Base-by-base conservation (phyloP, 2,329 filamentous ascomycete species). In the Verticillium alfalfae region DNA sequence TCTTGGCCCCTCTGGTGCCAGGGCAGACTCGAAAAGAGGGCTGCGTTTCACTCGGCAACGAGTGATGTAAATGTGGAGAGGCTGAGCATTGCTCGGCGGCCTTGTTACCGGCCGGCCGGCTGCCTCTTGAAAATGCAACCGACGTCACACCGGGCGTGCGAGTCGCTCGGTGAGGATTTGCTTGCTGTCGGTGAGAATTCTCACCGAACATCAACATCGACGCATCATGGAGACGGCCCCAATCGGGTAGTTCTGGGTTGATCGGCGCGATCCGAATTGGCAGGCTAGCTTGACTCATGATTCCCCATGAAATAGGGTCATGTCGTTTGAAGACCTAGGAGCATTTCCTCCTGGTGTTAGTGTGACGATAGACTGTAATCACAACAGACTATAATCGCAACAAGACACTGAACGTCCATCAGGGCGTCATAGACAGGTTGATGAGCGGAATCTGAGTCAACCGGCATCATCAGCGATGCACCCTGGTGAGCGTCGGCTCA, bases 381-480 rank as follows among this genome's bases (percentile, higher is more conserved):
- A 26, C 26, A 26, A 26, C 5, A 26, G 26, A 26, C 26, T 2
- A 26, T 26, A 26, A 26, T 26, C 26, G 26, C 26, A 26, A 26
- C 26, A 26, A 5, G 5, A 26, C 26, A 26, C 26, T 26, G 26
- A 26, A 58, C 56, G 62, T 60, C 56, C 57, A 64, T 65, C 58
- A 65, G 12, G 54, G 64, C 64, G 64, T 65, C 64, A 65, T 65
- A 64, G 64, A 64, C 26, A 36, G 34, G 5, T 37, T 16, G 18
- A 22, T 26, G 22, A 26, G 10, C n/a, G 45, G 45, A 13, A 26
- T 49, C n/a, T 49, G 18, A 49, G 45, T 26, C 45, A 49, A 49
- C 45, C n/a, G n/a, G 8, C 45, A 49, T 49, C 45, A 49, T 49
- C 18, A 49, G 22, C 45, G 5, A 22, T 49, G 45, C 16, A 16